Base-by-base conservation (phyloP, 768 basidiomycete species). In the Russula emetica region DNA sequence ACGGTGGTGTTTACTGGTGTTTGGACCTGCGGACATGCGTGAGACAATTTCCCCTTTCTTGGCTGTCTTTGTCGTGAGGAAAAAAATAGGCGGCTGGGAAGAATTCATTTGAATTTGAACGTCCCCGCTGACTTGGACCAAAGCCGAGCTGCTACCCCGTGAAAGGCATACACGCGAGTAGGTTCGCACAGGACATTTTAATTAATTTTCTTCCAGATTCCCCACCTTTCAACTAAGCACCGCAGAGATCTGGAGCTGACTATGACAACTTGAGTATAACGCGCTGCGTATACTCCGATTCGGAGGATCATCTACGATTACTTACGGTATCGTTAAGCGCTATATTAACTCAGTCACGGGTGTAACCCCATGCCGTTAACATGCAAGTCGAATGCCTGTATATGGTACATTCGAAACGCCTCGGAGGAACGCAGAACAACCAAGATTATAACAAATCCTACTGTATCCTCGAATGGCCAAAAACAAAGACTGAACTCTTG, bases 1-100 rank as follows among this genome's bases (percentile, higher is more conserved):
- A 47, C 42, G 3, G 44, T 34, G 1, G 36, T 24, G 1, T 63
- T 63, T 63, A 57, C 8, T 47, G n/a, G 22, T 64, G 53, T 64
- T 64, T 64, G 63, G 62, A 47, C 45, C 8, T 40, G 54, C 55
- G n/a, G 13, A 53, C 18, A 24, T 22, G 3, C 38, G 45, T 61
- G 54, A 28, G 54, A 36, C 36, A 36, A n/a, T 2, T 30, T 49
- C 32, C 30, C 58, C 45, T 59, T 30, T 32, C n/a, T 58, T 51
- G 32, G 55, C 10, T 22, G 13, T 20, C 2, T n/a, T n/a, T 6
- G 20, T 30, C 32, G 32, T 34, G 32, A 30, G 5, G 30, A 30
- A 5, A 30, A 5, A 18, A n/a, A 42, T 44, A 32, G 13, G 38
- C 38, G 36, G 0, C 36, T 38, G 34, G 34, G 11, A 36, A n/a